Base-by-base conservation (phyloP, 2,329 filamentous ascomycete genomes). In the Aurifilum marmelostoma region DNA sequence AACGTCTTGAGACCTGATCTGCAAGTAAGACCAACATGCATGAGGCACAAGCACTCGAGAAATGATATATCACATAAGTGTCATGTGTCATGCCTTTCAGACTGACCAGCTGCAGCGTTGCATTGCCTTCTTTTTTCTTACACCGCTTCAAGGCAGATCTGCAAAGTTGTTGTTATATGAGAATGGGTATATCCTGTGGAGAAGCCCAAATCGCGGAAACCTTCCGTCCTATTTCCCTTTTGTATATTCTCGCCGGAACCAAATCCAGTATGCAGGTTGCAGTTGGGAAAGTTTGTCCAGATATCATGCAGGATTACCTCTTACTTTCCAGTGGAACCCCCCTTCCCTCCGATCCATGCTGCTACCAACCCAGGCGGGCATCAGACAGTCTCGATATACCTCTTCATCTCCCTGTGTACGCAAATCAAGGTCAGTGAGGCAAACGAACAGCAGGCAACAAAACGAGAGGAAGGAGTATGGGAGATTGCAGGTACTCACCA, bases 341-440 rank as follows among this genome's bases (percentile, higher is more conserved):
- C 34, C 34, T 8, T 8, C 34, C 34, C 34, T 8, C 34, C 34
- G 4, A 4, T 4, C 34, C 4, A n/a, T 66, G 63, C 18, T 21
- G 37, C 24, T 24, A 50, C 60, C 24, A 24, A 50, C 50, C 6
- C 2, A 24, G 21, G 27, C 29, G 24, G 24, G 34, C 41, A 52
- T 71, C 79, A 90, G 69, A 92, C 89, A n/a, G 89, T 92, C 79
- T 93, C 91, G 71, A 93, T 92, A 75, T 94, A 94, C 69, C 92
- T 85, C 80, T 87, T 88, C 78, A 93, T 85, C 79, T 94, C 92
- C 91, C 90, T 92, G 72, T n/a, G n/a, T n/a, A n/a, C n/a, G 54
- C 32, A 32, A 52, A 52, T 11, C 0, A 2, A 27, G 9, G 72
- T 73, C 71, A 77, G 76, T 71, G 70, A 72, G 18, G 32, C 37